These are phyloP conservation scores for Melanomma pulvis-pyrius DNA, from an alignment of 495 filamentous ascomycete species.

Conservation along the genomic window DNA sequence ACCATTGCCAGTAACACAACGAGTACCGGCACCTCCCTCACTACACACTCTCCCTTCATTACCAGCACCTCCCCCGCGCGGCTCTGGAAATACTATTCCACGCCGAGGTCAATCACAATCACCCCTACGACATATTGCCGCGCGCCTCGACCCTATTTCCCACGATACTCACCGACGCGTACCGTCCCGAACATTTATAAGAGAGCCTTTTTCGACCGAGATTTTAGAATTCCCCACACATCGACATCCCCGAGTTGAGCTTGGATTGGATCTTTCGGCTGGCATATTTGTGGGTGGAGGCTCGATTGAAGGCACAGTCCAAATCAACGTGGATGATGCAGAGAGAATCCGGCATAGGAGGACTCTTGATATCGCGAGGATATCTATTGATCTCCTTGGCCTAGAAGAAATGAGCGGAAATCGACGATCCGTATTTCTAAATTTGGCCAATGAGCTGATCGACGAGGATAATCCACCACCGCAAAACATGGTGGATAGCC, in stretches of 20 bases:
- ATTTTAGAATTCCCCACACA: slow-evolving; percentile 44
- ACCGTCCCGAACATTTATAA: slow-evolving; percentile 43
- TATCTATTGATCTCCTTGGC: slow-evolving; percentile 56
- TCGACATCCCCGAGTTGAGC: slow-evolving; percentile 44
- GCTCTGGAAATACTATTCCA: slow-evolving; percentile 38
- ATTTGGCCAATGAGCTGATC: slow-evolving; percentile 55
- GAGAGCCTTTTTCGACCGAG: slow-evolving; percentile 39
- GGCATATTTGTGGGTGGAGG: slow-evolving; percentile 49
- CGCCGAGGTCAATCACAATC: slow-evolving; percentile 41
- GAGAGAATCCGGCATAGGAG: slow-evolving; percentile 40
- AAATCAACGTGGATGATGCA: slow-evolving; percentile 44
- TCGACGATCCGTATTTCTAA: slow-evolving; percentile 53
- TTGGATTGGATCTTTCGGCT: slow-evolving; percentile 45
- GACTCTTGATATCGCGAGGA: slow-evolving; percentile 46
- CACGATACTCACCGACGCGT: slow-evolving; percentile 39
- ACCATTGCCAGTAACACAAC: slow-evolving; percentile 14
- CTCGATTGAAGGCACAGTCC: slow-evolving; percentile 47
- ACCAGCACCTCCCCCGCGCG: slow-evolving; percentile 29
- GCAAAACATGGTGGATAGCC: slow-evolving; percentile 50
- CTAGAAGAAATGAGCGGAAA: slow-evolving; percentile 52
- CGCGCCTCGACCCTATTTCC: slow-evolving; percentile 38
- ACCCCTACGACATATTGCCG: slow-evolving; percentile 40
- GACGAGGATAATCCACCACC: slow-evolving; percentile 56
- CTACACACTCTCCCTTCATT: slow-evolving; percentile 14
- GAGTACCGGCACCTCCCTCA: slow-evolving; percentile 13